Base-by-base conservation (phyloP, 2,329 filamentous ascomycete genomes). In the Fusarium goolgardi region DNA sequence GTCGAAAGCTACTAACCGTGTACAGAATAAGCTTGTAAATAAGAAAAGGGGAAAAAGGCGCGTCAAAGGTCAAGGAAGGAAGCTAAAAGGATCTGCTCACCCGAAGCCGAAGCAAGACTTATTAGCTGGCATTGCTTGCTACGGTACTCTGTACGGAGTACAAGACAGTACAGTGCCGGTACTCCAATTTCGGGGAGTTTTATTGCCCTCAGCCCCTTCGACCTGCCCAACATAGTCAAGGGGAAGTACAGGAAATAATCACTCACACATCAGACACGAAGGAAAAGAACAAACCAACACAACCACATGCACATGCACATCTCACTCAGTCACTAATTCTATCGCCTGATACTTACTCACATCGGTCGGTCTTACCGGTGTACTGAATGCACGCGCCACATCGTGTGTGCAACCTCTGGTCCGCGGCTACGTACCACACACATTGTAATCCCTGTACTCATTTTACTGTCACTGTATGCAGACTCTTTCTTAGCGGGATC, bases 11-110 rank as follows among this genome's bases (percentile, higher is more conserved):
- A 40, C 61, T 65, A 59, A 44, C 61, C 53, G 2, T 0, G 54
- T 39, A 5, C 11, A 54, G 53, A 23, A 41, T 65, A 64, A 65
- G 60, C 52, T 52, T 59, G 53, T 41, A 44, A 55, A 55, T 55
- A 55, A 49, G 44, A 46, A 55, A 55, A 13, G 47, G 44, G 20
- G 23, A 43, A 44, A 44, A 34, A 31, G 16, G 20, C 10, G 41
- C 13, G 25, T 29, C 41, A 45, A 45, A 20, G 9, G 41, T 9
- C 25, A 20, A 39, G 6, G 16, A 10, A n/a, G 31, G 20, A 20
- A 45, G 35, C 61, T 64, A 64, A 64, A 64, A 27, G 37, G 61
- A 64, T 64, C 60, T 63, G 35, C 57, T 50, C 53, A 50, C 20
- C 57, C 57, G 52, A 51, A 51, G 34, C 43, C 27, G 43, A 45